phyloP scores from a whole-genome alignment of 2,329 filamentous ascomycete species.

The Colletotrichum sansevieriae region DNA sequence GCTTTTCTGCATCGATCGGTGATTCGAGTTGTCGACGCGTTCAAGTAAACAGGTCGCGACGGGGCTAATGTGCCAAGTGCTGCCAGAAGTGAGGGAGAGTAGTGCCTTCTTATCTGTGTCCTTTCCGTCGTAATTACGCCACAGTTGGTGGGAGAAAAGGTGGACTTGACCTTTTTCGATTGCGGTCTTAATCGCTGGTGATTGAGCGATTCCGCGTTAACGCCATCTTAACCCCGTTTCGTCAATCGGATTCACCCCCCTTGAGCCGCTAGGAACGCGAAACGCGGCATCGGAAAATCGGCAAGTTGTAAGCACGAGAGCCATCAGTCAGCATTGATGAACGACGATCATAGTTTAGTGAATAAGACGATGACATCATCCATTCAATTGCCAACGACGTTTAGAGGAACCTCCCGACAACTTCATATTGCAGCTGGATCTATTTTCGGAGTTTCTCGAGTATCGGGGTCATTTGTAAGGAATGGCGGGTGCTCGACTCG shows the following conservation, averaged over 20 bases:
- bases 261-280: background rate
- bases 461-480: no score
- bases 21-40: background rate
- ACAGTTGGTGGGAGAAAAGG: background rate
- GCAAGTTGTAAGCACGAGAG: slow-evolving; percentile 1
- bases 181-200: background rate
- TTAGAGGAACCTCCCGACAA: no score
- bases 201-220: background rate
- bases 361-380: background rate
- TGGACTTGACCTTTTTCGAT: background rate
- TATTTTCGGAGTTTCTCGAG: no score
- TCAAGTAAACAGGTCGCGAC: no score
- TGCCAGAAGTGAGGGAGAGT: background rate
- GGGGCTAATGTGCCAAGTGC: no score
- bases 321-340: background rate
- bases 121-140: background rate
- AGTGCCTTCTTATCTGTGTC: background rate
- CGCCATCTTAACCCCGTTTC: slow-evolving; percentile 9
- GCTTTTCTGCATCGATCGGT: background rate
- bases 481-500: no score
- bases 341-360: background rate
- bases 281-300: background rate
- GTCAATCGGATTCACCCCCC: background rate
- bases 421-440: no score
- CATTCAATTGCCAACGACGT: no score